Conservation (phyloP, 108 stramenopile species). For the Bacterosira constricta region DNA sequence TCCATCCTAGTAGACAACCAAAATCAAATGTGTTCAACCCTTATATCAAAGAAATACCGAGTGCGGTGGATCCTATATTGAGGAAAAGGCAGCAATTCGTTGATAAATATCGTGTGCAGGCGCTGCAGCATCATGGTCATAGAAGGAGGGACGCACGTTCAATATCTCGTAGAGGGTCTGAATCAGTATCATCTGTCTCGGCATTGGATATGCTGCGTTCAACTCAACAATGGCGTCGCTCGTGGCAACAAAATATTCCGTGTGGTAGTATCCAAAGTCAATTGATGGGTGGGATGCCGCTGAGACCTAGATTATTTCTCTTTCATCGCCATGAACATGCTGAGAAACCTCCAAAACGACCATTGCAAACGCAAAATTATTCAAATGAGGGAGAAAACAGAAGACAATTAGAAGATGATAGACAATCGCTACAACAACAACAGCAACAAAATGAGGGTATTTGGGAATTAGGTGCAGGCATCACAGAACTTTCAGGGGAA, state of each 20-base stretch:
- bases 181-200: neutral
- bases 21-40: too few species aligned
- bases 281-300: neutral
- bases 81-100: slow-evolving; percentile 5
- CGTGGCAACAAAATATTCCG: neutral
- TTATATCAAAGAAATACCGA: too few species aligned
- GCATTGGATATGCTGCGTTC: neutral
- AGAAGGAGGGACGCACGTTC: neutral
- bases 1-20: too few species aligned
- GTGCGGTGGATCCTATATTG: too few species aligned
- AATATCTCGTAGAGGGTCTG: neutral
- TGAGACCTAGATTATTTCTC: slow-evolving; percentile 17
- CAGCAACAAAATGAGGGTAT: slow-evolving; percentile 12
- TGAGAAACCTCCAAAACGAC: neutral
- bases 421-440: neutral
- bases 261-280: neutral
- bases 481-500: slow-evolving; percentile 69
- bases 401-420: neutral
- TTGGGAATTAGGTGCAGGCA: slow-evolving; percentile 42
- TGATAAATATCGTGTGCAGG: slow-evolving; percentile 14
- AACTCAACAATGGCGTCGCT: slow-evolving; percentile 18
- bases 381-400: neutral
- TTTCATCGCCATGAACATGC: neutral
- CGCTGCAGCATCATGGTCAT: neutral
- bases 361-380: neutral